phyloP scores from a whole-genome alignment of 805 yeast genomes.

The Wickerhamiella musiphila region DNA sequence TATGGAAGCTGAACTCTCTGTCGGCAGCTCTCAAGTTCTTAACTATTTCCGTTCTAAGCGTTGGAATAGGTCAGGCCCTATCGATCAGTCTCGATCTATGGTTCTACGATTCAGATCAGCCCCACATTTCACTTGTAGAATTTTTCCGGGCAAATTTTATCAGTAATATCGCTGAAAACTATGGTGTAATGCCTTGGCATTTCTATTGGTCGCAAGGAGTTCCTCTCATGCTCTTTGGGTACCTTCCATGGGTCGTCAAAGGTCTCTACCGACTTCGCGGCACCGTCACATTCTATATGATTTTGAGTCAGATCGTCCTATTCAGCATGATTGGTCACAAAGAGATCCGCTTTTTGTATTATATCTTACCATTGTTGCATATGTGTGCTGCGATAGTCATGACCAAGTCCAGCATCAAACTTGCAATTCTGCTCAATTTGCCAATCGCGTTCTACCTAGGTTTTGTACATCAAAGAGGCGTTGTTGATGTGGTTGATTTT shows the following conservation, averaged over 20 bases:
- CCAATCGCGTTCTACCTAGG: conserved; percentile 35
- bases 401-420: conserved; percentile 2
- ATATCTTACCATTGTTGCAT: conserved; percentile 59
- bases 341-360: conserved; percentile 80
- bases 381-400: conserved; percentile 27
- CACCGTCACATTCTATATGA: conserved; percentile 16
- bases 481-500: conserved; percentile 42
- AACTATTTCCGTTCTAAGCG: not conserved
- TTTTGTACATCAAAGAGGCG: conserved; percentile 74
- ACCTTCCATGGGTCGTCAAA: conserved; percentile 29
- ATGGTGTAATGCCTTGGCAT: conserved; percentile 72
- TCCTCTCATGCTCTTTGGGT: conserved; percentile 56
- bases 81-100: not conserved
- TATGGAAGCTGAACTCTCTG: conserved; percentile 4
- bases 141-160: conserved; percentile 12
- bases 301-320: conserved; percentile 29
- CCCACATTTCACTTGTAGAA: conserved; percentile 4
- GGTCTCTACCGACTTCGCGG: conserved; percentile 8
- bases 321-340: conserved; percentile 67
- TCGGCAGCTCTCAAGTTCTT: not conserved
- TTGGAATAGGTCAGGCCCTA: too few species aligned
- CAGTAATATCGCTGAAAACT: conserved; percentile 17
- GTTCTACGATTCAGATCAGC: not conserved
- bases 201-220: conserved; percentile 72
- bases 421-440: conserved; percentile 24